Base-by-base conservation (phyloP, 768 basidiomycete species). In the Sporobolomyces roseus region DNA sequence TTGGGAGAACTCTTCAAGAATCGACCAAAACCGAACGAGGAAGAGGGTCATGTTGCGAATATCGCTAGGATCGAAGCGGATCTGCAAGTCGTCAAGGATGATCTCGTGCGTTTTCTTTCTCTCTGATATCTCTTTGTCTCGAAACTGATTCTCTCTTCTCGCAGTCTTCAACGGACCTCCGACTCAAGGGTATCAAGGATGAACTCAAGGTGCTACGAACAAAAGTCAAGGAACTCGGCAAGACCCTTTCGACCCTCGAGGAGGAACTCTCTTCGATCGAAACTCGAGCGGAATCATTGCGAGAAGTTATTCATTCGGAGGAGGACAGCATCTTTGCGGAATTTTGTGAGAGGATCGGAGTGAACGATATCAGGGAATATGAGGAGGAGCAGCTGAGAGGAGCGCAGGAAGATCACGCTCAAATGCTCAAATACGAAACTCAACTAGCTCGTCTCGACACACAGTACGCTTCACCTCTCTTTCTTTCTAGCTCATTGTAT, bases 331-430 rank as follows among this genome's bases (percentile, higher is more conserved):
- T 93, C 17, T 98, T 93, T 76, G 80, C 78, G 1, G 78, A 80
- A 4, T 97, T 99, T 80, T 97, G 93, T 77, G 77, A 79, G 43
- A 84, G 85, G 73, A 92, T 97, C 72, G 84, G 85, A 14, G 87
- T 96, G 10, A 77, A 80, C 21, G 87, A 87, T 78, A 91, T 99
- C 70, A 85, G 93, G 32, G 91, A 93, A 74, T 99, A 93, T 77
- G 94, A 98, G 79, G 89, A 91, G 76, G 85, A 88, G 27, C 91
- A 94, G 75, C 81, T 97, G 35, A 89, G 88, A 78, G 84, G 90
- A 29, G 91, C 90, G 0, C 88, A 92, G 78, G 89, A 90, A 74
- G 91, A 92, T 78, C 89, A 85, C 75, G 90, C 89, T 74, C 89
- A 89, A 12, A 81, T 90, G 65, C 79, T 93, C 72, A 84, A 88